Evolutionary conservation across 768 basidiomycete species (phyloP), one percentile per base, ranked within the genome.

Genomic region (Boletus tomentosulus): DNA sequence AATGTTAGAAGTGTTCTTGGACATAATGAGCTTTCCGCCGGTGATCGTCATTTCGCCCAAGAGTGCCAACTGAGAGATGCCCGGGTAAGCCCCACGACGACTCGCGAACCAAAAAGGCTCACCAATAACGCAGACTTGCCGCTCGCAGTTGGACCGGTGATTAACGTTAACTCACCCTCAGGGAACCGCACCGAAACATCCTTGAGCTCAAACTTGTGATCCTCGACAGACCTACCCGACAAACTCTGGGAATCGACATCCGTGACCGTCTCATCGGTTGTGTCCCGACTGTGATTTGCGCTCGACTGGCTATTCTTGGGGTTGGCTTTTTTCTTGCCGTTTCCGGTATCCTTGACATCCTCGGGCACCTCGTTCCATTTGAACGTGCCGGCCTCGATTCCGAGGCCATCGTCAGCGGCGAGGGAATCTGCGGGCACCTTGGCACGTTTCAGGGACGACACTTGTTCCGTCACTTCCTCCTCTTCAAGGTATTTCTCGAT

Each of bases 401-500:
- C 80, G 48, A 85, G 74, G 16, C 71, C 74, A 1, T 69, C 67
- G 12, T 66, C 65, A 2, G 47, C 43, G 8, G 56, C 57, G 19
- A 68, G 67, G 0, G 62, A 63, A 42, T 59, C 58, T 1, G 65
- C 27, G 10, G 66, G 66, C 0, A 66, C 62, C 12, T 49, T 48
- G 13, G 61, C 37, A 30, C 68, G 67, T 66, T 85, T 86, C 48
- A 86, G 66, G 0, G 77, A 74, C 0, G 81, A 85, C 1, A 86
- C 82, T 57, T 80, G 80, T 39, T 76, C 81, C 9, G 76, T 73
- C 7, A 86, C 82, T 60, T 86, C 85, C 30, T 84, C 82, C 57
- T 86, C 85, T 12, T 71, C 72, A 0, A 86, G 73, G 71, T 80
- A 86, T 2, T 73, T 78, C 45, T 80, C 76, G 51, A 87, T 84